Evolutionary conservation across 805 yeast species (phyloP).

Genomic region (Metschnikowia baotianmanensis): DNA sequence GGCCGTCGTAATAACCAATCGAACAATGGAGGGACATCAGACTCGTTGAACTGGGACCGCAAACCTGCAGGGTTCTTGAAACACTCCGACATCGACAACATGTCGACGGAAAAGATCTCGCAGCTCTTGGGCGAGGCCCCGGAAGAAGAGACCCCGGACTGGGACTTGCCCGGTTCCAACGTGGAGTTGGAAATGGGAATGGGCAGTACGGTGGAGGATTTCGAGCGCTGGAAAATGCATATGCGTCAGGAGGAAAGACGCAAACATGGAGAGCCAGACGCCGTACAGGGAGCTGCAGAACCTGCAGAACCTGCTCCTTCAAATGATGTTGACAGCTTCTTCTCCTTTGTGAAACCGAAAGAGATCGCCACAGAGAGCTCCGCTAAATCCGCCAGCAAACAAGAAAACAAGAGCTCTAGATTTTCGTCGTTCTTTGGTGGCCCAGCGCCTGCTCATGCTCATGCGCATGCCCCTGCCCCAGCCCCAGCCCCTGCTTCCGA

Average conservation of each 20-base stretch:
- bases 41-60: conserved; percentile 33
- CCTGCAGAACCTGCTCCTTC: conserved; percentile 21
- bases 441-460: conserved; percentile 1
- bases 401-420: conserved; percentile 25
- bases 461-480: no score
- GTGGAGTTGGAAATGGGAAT: conserved; percentile 27
- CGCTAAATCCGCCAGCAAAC: conserved; percentile 6
- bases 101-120: conserved; percentile 33
- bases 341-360: conserved; percentile 39
- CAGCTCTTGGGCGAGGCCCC: conserved; percentile 35
- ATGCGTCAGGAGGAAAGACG: conserved; percentile 51
- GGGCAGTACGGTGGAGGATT: conserved; percentile 56
- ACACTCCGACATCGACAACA: conserved; percentile 27
- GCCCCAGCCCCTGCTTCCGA: conserved; percentile 2
- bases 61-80: conserved; percentile 22
- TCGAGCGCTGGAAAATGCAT: conserved; percentile 56
- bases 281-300: conserved; percentile 9
- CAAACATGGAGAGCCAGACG: conserved; percentile 40
- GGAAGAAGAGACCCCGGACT: conserved; percentile 39
- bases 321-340: conserved; percentile 44
- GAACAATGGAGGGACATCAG: conserved; percentile 7
- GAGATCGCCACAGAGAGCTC: conserved; percentile 9
- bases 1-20: conserved; percentile 16
- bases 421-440: conserved; percentile 19
- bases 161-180: conserved; percentile 34